Base-by-base conservation (phyloP, 805 yeast genomes). In the Jamesozyma piceae region DNA sequence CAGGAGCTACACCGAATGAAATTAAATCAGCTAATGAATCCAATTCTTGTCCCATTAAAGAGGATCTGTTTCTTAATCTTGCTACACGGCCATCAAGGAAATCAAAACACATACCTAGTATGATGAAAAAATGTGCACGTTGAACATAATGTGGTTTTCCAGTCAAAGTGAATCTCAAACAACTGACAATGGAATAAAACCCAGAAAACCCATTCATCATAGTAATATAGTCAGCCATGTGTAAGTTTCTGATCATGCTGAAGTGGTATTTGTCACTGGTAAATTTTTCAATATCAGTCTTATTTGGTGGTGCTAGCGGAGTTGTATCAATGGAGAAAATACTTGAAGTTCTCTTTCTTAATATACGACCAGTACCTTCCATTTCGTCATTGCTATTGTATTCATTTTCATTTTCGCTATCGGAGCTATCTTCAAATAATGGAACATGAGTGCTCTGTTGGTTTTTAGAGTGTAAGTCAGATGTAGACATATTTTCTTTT, bases 11-110 rank as follows among this genome's bases (percentile, higher is more conserved):
- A 48, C 97, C 95, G 62, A 92, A 92, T 11, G 95, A 85, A 30
- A 90, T 76, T 55, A 92, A 75, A 65, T 92, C 98, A 19, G 98
- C 98, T 54, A 92, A 73, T 1, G 97, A 89, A 61, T 92, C 98
- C 55, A 92, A 75, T 67, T 92, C 98, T 65, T 92, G 97, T 47
- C 98, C 98, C 84, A 92, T 85, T 43, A 92, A 72, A 11, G 94
- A 82, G 2, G 95, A 77, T 67, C 89, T 87, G 62, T 88, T 83
- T 66, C 96, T 77, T 67, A 92, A 74, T 58, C 98, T 76, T 3
- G 98, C 98, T 6, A 90, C 98, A 55, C 95, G 78, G 29, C 98
- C 98, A 62, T 92, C 98, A 62, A 92, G 84, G 62, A 92, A 88
- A 64, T 90, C 98, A 63, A 90, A 90, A 60, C 92, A 87, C 57